phyloP scores from a whole-genome alignment of 2,329 filamentous ascomycete species.

The Coniochaeta sp. region DNA sequence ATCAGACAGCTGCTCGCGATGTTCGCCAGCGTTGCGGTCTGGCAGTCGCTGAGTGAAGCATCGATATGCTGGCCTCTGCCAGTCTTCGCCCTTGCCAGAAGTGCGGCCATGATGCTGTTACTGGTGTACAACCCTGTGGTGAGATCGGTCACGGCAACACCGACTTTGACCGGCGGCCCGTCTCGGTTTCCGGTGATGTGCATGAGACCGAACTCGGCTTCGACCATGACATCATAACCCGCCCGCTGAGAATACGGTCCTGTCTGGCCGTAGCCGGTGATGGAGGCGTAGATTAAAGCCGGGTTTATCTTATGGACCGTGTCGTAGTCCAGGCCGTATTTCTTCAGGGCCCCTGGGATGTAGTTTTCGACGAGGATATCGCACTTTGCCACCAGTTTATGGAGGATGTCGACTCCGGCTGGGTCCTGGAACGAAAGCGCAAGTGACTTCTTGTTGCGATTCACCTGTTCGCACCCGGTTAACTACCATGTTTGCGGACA shows the following conservation, averaged over 20 bases:
- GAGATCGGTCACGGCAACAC: conserved; percentile 91
- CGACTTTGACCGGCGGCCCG: conserved; percentile 91
- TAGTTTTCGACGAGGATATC: conserved; percentile 98
- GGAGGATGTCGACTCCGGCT: conserved; percentile 77
- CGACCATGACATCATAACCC: conserved; percentile 99
- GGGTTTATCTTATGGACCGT: conserved; percentile 78
- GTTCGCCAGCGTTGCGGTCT: conserved; percentile 90
- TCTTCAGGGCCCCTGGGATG: conserved; percentile 79
- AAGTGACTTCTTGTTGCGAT: conserved; percentile 94
- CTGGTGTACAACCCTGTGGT: conserved; percentile 93
- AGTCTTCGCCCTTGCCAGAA: conserved; percentile 67
- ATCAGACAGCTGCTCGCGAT: conserved; percentile 89
- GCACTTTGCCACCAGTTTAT: conserved; percentile 74
- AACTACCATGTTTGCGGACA: not conserved
- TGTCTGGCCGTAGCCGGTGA: conserved; percentile 94
- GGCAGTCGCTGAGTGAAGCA: conserved; percentile 84
- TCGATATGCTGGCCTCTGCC: conserved; percentile 89
- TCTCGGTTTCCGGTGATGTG: conserved; percentile 90
- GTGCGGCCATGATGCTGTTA: conserved; percentile 90
- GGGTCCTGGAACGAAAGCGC: conserved; percentile 85
- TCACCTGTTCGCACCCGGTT: conserved; percentile 51
- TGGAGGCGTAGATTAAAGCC: conserved; percentile 83
- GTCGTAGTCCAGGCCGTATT: conserved; percentile 86
- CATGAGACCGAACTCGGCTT: conserved; percentile 97
- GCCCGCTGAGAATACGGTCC: conserved; percentile 82